phyloP scores from a whole-genome alignment of 331 rosid genomes.

The Pyrus hybrid region DNA sequence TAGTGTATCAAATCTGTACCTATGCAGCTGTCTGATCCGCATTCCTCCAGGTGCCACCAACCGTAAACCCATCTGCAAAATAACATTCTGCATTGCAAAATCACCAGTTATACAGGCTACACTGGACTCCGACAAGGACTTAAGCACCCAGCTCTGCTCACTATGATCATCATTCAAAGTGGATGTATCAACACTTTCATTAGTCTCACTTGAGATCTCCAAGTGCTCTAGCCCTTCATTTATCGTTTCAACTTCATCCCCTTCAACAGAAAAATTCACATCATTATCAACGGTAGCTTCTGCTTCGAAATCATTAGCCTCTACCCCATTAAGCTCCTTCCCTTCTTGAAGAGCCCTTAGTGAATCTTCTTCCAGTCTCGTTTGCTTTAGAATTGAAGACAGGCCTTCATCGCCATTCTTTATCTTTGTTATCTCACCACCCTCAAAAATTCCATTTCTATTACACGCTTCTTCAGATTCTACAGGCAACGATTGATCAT shows the following conservation, averaged over 20 bases:
- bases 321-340: conserved; percentile 13
- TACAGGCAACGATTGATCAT: conserved; percentile 21
- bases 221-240: conserved; percentile 28
- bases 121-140: conserved; percentile 83
- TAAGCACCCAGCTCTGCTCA: conserved; percentile 86
- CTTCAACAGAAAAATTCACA: conserved; percentile 18
- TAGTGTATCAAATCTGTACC: conserved; percentile 20
- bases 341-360: conserved; percentile 25
- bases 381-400: conserved; percentile 31
- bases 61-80: conserved; percentile 93
- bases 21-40: conserved; percentile 76
- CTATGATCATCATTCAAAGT: conserved; percentile 53
- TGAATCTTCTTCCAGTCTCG: conserved; percentile 45
- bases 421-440: conserved; percentile 21
- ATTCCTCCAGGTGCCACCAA: conserved; percentile 89
- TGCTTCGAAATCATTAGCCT: conserved; percentile 1
- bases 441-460: conserved; percentile 23
- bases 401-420: conserved; percentile 36
- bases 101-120: conserved; percentile 89
- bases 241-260: conserved; percentile 15
- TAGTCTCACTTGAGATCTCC: conserved; percentile 48
- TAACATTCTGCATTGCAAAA: conserved; percentile 95
- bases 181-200: conserved; percentile 50
- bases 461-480: conserved; percentile 13
- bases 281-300: conserved; percentile 5